A percentile compares a stretch with the other conserved stretches of the same genome.
Conservation (phyloP, 345 rosid species). For the Excoecaria cochinchinensis region DNA sequence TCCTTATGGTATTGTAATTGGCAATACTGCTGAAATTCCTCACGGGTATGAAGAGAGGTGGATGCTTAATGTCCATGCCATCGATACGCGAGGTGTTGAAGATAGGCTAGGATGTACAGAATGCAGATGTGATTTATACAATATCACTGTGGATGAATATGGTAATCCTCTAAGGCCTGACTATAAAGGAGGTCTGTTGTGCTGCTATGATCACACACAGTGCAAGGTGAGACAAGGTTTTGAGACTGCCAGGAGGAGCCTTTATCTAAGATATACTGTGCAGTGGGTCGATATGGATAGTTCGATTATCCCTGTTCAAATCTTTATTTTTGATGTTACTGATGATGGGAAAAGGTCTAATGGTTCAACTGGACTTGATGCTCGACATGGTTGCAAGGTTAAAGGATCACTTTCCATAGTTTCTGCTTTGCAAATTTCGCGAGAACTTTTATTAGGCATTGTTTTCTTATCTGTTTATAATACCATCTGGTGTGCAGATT, state of each 20-base stretch:
- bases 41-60: constrained; percentile 67
- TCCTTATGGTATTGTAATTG: constrained; percentile 78
- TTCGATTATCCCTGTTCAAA: constrained; percentile 55
- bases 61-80: constrained; percentile 83
- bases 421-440: neutral
- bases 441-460: no score
- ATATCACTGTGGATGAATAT: constrained; percentile 53
- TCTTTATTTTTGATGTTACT: constrained; percentile 72
- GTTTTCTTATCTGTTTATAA: neutral
- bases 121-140: constrained; percentile 72
- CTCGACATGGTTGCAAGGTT: constrained; percentile 60
- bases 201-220: constrained; percentile 74
- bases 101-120: constrained; percentile 77
- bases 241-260: constrained; percentile 44
- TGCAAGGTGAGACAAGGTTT: constrained; percentile 58
- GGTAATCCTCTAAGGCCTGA: constrained; percentile 52
- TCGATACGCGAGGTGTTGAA: constrained; percentile 77
- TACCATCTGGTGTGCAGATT: constrained; percentile 38
- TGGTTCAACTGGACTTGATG: constrained; percentile 34
- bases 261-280: constrained; percentile 63
- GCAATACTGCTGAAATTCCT: constrained; percentile 63
- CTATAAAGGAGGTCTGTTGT: constrained; percentile 64
- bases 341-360: constrained; percentile 45
- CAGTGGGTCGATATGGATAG: constrained; percentile 72
- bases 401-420: neutral